Base-by-base conservation (phyloP, 768 basidiomycete species). In the Lactifluus rugatus region DNA sequence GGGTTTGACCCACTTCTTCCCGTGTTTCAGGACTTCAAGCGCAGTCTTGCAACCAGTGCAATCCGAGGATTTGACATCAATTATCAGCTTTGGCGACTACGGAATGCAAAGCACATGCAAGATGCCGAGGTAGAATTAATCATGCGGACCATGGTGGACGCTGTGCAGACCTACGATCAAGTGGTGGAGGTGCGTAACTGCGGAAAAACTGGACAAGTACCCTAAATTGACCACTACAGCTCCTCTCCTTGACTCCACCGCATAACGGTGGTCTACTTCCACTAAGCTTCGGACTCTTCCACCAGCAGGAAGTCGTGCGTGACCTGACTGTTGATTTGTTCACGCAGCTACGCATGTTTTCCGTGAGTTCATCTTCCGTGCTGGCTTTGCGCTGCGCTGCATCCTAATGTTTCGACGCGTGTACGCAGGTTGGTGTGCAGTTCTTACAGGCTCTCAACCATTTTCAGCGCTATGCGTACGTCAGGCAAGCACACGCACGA, bases 241-340 rank as follows among this genome's bases (percentile, higher is more conserved):
- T 98, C n/a, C 75, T 98, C 28, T 80, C 93, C 1, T 76, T 80
- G 51, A 71, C 89, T 32, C 83, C 89, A 11, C 82, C 85, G 1
- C 85, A 91, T 63, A 76, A 76, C 5, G 90, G 91, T 36, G 95
- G 96, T 2, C 76, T 98, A 16, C 72, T 91, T 21, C 87, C 92
- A 25, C 75, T 98, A 37, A 85, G 86, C 34, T 93, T 96, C 69
- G 87, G 90, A 10, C 74, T 97, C 6, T 96, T 97, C 73, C 95
- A 98, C 71, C 89, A 90, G 54, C 78, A 81, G 49, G 82, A 91
- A 63, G 65, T 74, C 7, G 81, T 93, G 34, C 82, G 91, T 23
- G 87, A 91, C 31, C 76, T 81, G 16, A 88, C 91, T 0, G 81
- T 97, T 32, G 88, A 92, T 57, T 75, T 96, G 48, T 84, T 98